Evolutionary conservation across 2,329 filamentous ascomycete species (phyloP), one percentile per base, ranked within the genome.

Genomic region (Chalara sp.): DNA sequence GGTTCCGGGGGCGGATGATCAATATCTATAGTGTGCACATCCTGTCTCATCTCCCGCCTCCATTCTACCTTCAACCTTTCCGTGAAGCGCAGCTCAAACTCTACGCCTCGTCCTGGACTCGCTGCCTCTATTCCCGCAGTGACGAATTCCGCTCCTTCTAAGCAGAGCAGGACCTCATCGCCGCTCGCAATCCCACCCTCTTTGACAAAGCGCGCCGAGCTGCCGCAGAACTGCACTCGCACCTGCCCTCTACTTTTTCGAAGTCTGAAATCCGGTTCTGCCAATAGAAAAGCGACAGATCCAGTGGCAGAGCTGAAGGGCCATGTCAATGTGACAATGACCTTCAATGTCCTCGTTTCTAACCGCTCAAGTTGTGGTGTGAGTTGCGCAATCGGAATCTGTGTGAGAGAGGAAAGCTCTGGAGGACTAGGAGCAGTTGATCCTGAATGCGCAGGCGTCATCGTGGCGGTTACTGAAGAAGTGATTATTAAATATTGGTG

Each of bases 311-410:
- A 86, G 57, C 87, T 96, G 68, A 89, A 96, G 0, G 92, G 92
- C 91, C 92, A 97, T 52, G 89, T 83, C 35, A 97, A 81, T 6
- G 89, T 92, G 28, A 96, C 81, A 12, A 87, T 75, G 39, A 87
- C 90, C 52, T 80, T 77, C 32, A 96, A 69, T 10, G 72, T 70
- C 53, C 70, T 70, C 5, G 69, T 65, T 2, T 62, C 51, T 29
- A 67, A 65, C 10, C 74, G 65, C 11, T 67, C 50, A 5, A 81
- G 61, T 6, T 73, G 69, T 5, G 80, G 79, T 33, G 59, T 65
- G 33, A 85, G 71, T 53, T 79, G 70, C 6, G 81, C 73, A 58
- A 85, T 84, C 13, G 79, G 70, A 7, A 76, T 78, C 29, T 68
- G 64, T 12, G 65, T 21, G 21, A 21, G 21, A 21, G 21, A 2